Conservation (phyloP, 768 basidiomycete species). For the Russula emetica region DNA sequence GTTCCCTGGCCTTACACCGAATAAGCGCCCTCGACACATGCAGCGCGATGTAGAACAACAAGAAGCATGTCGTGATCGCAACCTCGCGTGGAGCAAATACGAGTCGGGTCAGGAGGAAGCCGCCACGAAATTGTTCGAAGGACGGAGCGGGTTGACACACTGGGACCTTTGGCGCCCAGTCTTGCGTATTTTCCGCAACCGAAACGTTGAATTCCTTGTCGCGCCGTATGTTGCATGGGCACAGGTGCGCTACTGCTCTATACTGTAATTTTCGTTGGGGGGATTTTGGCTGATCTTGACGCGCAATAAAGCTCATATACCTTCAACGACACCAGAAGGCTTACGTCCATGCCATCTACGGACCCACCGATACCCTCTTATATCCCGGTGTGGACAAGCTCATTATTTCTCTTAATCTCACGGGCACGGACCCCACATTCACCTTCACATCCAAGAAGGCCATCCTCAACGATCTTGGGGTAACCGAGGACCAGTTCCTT, state of each 20-base stretch:
- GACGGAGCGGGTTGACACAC: constrained; percentile 61
- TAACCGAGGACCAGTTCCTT: constrained; percentile 88
- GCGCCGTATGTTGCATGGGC: constrained; percentile 96
- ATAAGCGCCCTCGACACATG: constrained; percentile 64
- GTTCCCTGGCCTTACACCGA: constrained; percentile 83
- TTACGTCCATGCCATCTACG: constrained; percentile 93
- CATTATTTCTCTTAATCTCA: constrained; percentile 83
- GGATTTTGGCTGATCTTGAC: constrained; percentile 2
- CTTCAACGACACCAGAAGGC: constrained; percentile 88
- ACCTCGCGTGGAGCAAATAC: constrained; percentile 90
- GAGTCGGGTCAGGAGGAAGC: constrained; percentile 89
- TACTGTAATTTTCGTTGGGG: not conserved
- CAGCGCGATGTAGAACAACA: constrained; percentile 46
- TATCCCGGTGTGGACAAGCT: constrained; percentile 87
- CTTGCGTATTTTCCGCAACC: constrained; percentile 85
- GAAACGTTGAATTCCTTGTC: constrained; percentile 93
- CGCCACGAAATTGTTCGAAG: constrained; percentile 80
- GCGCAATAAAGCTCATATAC: constrained; percentile 71
- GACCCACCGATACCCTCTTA: constrained; percentile 83
- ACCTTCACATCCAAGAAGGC: constrained; percentile 77
- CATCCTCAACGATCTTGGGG: constrained; percentile 59
- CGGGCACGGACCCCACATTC: constrained; percentile 63
- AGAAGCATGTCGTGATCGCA: constrained; percentile 70
- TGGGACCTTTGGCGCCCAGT: constrained; percentile 96
- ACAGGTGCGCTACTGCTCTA: constrained; percentile 58